phyloP scores from a whole-genome alignment of 495 filamentous ascomycete species.

The Aspergillus mulundensis region DNA sequence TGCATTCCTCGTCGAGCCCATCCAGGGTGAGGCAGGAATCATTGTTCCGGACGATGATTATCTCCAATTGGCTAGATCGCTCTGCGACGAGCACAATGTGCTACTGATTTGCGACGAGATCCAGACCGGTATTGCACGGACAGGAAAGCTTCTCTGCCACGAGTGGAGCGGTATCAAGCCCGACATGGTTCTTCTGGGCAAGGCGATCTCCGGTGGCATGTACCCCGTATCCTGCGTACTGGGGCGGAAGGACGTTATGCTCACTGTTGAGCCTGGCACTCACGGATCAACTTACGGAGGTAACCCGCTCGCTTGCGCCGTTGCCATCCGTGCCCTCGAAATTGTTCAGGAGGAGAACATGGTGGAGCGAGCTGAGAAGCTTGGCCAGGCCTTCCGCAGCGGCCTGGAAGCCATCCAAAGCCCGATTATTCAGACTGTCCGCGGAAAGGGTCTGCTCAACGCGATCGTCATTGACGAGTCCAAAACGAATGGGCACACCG shows the following conservation, averaged over 20 bases:
- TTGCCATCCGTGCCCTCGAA: slow-evolving; percentile 94
- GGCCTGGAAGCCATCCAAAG: slow-evolving; percentile 66
- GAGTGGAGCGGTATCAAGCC: slow-evolving; percentile 95
- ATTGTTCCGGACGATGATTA: slow-evolving; percentile 93
- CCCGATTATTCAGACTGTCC: slow-evolving; percentile 76
- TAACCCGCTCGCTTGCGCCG: slow-evolving; percentile 94
- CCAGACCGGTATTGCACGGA: slow-evolving; percentile 94
- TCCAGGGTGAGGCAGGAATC: slow-evolving; percentile 97
- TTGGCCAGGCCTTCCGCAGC: slow-evolving; percentile 82
- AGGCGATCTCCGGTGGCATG: slow-evolving; percentile 97
- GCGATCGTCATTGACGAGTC: slow-evolving; percentile 95
- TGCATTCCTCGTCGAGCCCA: slow-evolving; percentile 94
- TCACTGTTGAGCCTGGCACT: slow-evolving; percentile 93
- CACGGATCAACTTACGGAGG: slow-evolving; percentile 97
- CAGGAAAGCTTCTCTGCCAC: slow-evolving; percentile 86
- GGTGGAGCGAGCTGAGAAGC: slow-evolving; percentile 70
- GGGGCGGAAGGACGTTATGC: slow-evolving; percentile 86
- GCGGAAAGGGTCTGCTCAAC: slow-evolving; percentile 93
- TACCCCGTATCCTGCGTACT: slow-evolving; percentile 96
- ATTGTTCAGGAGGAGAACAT: slow-evolving; percentile 88
- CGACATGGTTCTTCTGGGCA: slow-evolving; percentile 90
- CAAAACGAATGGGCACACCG: slow-evolving; percentile 75
- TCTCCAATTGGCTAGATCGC: slow-evolving; percentile 69
- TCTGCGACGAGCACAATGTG: slow-evolving; percentile 92
- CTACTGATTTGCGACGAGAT: slow-evolving; percentile 98